Evolutionary conservation across 1,284 basidiomycete genomes (phyloP), one percentile per base, ranked within the genome.

Genomic region (Anthracocystis walkeri): DNA sequence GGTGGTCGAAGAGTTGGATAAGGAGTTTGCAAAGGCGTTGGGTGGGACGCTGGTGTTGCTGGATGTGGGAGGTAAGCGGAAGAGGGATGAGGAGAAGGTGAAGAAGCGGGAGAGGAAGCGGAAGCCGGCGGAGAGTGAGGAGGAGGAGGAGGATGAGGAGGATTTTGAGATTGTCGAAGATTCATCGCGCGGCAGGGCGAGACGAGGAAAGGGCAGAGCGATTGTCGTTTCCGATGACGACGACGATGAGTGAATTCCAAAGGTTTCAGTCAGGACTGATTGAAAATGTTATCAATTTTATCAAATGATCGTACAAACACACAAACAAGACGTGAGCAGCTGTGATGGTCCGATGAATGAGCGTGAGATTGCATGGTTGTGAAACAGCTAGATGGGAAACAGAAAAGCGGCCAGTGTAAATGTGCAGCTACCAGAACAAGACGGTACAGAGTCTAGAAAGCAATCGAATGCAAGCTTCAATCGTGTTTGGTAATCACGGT

Each of bases 21-120:
- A 88, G 88, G 75, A 75, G 77, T 65, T 56, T 92, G 87, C 8
- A 90, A 89, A 41, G 91, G 64, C n/a, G 90, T 89, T n/a, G 92
- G 87, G 48, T 7, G 65, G 72, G 6, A 33, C 50, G 8, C 35
- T 72, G 20, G 67, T 75, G 60, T 40, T 82, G 63, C 49, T 79
- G 49, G 62, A 79, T 58, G 52, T 81, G 31, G 12, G 41, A 2
- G 33, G 41, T 3, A 50, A 65, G 53, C 16, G 64, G 4, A 63
- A 31, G 23, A 4, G 31, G 4, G 60, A 20, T 6, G 65, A 54
- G 20, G 31, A 31, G 45, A 60, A 42, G 40, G 29, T 33, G 7
- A 31, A 56, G 50, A 20, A 51, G 25, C 54, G 58, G 46, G 16
- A 11, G 35, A 46, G 51, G 44, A 53, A 46, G 31, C 52, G n/a